Evolutionary conservation across 495 filamentous ascomycete genomes (phyloP).

Genomic region (Neurospora tetraspora): DNA sequence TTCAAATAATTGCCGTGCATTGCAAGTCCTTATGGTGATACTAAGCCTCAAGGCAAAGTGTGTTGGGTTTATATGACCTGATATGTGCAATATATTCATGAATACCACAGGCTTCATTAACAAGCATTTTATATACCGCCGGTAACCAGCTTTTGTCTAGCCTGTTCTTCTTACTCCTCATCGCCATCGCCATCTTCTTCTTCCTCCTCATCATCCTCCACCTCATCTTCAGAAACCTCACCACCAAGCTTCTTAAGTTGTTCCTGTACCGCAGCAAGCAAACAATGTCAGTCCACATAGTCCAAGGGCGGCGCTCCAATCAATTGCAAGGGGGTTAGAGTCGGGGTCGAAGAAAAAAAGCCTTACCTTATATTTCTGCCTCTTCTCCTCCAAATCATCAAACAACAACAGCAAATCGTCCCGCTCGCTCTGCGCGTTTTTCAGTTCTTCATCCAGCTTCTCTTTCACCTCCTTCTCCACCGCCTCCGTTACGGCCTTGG

Average conservation of each 20-base stretch:
- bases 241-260: conserved; percentile 64
- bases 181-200: conserved; percentile 53
- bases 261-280: conserved; percentile 36
- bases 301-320: too few species aligned
- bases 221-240: conserved; percentile 69
- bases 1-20: not conserved
- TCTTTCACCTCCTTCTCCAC: conserved; percentile 20
- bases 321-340: too few species aligned
- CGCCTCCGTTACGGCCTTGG: not conserved
- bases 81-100: not conserved
- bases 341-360: too few species aligned
- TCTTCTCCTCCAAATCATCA: conserved; percentile 82
- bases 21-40: not conserved
- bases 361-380: conserved; percentile 66
- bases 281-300: conserved; percentile 19
- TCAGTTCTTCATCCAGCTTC: conserved; percentile 55
- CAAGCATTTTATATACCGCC: not conserved
- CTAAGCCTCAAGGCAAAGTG: not conserved
- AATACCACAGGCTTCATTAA: not conserved
- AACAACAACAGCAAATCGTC: conserved; percentile 84
- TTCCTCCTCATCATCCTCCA: conserved; percentile 56
- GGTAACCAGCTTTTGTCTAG: not conserved
- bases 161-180: conserved; percentile 22
- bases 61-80: not conserved
- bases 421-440: conserved; percentile 56